Percentiles rank a stretch among this genome's conserved stretches.
phyloP scores from a whole-genome alignment of 1,139 yeast species.

The Hanseniaspora gamundiae region DNA sequence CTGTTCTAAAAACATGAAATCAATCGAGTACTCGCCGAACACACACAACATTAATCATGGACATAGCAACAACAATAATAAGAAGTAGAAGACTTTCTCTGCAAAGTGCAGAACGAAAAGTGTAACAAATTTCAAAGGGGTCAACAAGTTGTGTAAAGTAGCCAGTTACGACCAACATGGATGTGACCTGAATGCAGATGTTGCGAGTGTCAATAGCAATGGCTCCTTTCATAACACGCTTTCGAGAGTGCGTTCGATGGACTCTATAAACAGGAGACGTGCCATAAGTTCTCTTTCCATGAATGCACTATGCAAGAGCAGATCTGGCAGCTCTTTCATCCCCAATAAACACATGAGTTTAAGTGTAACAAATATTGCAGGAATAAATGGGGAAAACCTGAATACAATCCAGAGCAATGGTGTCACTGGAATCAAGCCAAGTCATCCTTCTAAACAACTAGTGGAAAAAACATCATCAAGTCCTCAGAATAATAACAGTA shows the following conservation, averaged over 20 bases:
- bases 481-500: conserved; percentile 1
- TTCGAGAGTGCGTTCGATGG: conserved; percentile 18
- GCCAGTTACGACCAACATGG: conserved; percentile 14
- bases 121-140: conserved; percentile 23
- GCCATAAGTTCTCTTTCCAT: conserved; percentile 23
- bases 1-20: background rate
- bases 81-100: conserved; percentile 19
- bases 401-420: background rate
- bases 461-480: background rate
- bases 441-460: no score
- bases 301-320: conserved; percentile 16
- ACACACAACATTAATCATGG: no score
- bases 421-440: background rate
- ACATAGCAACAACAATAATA: background rate
- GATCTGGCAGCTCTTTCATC: background rate
- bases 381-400: no score
- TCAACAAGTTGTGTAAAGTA: conserved; percentile 14
- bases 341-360: background rate
- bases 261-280: conserved; percentile 18
- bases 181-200: background rate
- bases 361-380: background rate
- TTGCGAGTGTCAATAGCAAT: background rate
- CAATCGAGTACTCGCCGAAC: background rate
- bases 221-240: background rate
- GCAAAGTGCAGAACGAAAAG: conserved; percentile 23